A percentile compares a stretch with the other conserved stretches of the same genome.
These are phyloP conservation scores for Boletus vinaceobasis DNA, from an alignment of 768 basidiomycete genomes.

Conservation along the genomic window DNA sequence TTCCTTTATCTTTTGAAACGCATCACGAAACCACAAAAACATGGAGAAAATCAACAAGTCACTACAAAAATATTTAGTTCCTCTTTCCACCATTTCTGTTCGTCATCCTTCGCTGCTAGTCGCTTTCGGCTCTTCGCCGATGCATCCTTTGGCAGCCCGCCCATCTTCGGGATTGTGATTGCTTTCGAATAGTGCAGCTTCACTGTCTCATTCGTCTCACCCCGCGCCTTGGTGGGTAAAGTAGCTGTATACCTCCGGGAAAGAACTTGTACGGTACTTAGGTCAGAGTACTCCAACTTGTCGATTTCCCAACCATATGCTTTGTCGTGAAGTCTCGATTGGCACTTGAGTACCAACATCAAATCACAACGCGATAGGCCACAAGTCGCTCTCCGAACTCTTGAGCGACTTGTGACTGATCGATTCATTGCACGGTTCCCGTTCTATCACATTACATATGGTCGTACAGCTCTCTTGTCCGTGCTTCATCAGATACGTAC, in stretches of 20 bases:
- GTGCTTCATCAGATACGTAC: conserved; percentile 49
- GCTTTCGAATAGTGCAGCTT: conserved; percentile 22
- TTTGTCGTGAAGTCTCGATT: background rate
- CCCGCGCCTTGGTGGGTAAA: conserved; percentile 40
- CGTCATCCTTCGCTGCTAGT: conserved; percentile 13
- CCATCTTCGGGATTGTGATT: conserved; percentile 15
- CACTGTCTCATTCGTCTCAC: conserved; percentile 22
- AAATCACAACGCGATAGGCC: too few species aligned
- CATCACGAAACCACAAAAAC: conserved; percentile 37
- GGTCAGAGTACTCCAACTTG: conserved; percentile 16
- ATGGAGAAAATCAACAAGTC: conserved; percentile 32
- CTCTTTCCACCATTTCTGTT: conserved; percentile 35
- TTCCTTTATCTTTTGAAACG: conserved; percentile 25
- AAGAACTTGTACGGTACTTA: conserved; percentile 14
- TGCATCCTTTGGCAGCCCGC: conserved; percentile 1
- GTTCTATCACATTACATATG: conserved; percentile 12
- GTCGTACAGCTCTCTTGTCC: background rate
- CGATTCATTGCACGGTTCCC: background rate
- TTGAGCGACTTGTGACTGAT: background rate
- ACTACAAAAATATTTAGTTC: conserved; percentile 48
- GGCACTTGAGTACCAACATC: background rate
- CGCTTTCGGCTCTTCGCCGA: conserved; percentile 11
- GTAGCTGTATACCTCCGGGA: conserved; percentile 37
- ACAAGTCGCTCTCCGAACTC: background rate
- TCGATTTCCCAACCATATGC: conserved; percentile 2